Conservation (phyloP, 331 rosid genomes). For the Ulmus americana region DNA sequence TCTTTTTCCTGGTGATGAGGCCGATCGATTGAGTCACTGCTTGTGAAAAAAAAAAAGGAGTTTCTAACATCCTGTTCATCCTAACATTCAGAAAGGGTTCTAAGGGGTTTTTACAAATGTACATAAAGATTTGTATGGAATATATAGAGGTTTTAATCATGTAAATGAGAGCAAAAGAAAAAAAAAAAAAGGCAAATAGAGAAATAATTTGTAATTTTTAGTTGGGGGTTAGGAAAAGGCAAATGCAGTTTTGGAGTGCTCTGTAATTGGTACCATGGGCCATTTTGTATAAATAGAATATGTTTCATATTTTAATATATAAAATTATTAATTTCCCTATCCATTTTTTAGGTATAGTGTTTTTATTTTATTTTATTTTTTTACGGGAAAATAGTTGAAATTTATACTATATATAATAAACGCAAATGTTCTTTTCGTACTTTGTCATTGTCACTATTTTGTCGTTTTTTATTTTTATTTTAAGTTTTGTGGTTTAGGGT, state of each 20-base stretch:
- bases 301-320: background rate
- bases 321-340: background rate
- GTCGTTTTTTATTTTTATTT: too few relatives aligned
- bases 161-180: slow-evolving; percentile 41
- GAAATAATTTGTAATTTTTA: slow-evolving; percentile 36
- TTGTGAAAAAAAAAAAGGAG: background rate
- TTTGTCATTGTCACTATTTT: too few relatives aligned
- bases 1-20: slow-evolving; percentile 1
- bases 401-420: too few relatives aligned
- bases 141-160: slow-evolving; percentile 39
- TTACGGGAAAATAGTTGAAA: too few relatives aligned
- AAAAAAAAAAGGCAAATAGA: slow-evolving; percentile 37
- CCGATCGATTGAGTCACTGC: background rate
- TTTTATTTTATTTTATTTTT: background rate
- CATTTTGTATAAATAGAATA: slow-evolving; percentile 15
- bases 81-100: slow-evolving; percentile 32
- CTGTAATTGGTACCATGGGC: background rate
- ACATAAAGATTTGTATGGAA: slow-evolving; percentile 41
- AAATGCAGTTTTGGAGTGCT: slow-evolving; percentile 30
- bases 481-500: too few relatives aligned
- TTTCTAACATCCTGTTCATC: slow-evolving; percentile 7
- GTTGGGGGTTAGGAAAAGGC: slow-evolving; percentile 25
- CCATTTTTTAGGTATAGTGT: too few relatives aligned
- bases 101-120: slow-evolving; percentile 43
- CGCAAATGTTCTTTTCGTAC: too few relatives aligned